A percentile compares a stretch with the other conserved stretches of the same genome.
phyloP scores from a whole-genome alignment of 306 rosid species.

The Acacia melanoxylon region DNA sequence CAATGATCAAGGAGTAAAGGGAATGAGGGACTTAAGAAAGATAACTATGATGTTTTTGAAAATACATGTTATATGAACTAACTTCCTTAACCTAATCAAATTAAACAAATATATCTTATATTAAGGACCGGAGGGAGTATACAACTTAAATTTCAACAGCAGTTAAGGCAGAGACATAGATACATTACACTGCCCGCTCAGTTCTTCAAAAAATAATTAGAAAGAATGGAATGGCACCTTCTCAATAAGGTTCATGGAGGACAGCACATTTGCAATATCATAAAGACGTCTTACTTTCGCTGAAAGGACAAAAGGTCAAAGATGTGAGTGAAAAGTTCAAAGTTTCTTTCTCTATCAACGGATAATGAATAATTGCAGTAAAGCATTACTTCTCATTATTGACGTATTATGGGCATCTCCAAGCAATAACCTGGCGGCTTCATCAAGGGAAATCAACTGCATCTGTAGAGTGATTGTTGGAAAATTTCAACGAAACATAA shows the following conservation, averaged over 20 bases:
- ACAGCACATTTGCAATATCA: conserved; percentile 90
- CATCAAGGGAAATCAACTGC: conserved; percentile 82
- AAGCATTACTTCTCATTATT: conserved; percentile 73
- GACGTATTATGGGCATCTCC: conserved; percentile 76
- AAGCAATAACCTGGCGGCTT: conserved; percentile 82
- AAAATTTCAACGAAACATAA: background rate
- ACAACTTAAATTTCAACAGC: background rate
- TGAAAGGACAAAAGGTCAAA: conserved; percentile 41
- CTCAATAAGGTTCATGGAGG: conserved; percentile 86
- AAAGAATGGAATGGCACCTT: conserved; percentile 52
- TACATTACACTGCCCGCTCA: background rate
- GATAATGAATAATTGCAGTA: conserved; percentile 5
- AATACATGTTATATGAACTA: no score
- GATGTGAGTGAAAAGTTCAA: conserved; percentile 22
- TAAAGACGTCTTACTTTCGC: conserved; percentile 96
- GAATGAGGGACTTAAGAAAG: no score
- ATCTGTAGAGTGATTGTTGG: conserved; percentile 40
- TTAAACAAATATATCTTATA: no score
- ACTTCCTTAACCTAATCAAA: no score
- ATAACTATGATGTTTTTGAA: no score
- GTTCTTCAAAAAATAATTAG: background rate
- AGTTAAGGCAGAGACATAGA: background rate
- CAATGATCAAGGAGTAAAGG: no score
- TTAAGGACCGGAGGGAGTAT: no score
- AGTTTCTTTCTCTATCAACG: background rate